Evolutionary conservation across 2,329 filamentous ascomycete species (phyloP).

Genomic region (Diaporthe capsici): DNA sequence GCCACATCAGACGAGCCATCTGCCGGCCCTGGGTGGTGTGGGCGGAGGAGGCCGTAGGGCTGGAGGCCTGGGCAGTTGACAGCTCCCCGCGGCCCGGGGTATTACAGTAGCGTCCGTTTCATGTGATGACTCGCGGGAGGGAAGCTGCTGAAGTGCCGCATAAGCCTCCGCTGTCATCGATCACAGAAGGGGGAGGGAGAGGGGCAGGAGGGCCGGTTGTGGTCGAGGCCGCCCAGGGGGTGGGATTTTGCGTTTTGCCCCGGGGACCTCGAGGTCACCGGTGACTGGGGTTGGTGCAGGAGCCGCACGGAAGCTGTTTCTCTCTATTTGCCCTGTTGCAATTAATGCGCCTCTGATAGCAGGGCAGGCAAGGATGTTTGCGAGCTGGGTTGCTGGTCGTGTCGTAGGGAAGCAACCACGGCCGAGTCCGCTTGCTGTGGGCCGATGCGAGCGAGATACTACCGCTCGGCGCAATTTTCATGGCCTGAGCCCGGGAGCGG

Average conservation of each 20-base stretch:
- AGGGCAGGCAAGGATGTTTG: background rate
- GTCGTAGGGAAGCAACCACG: background rate
- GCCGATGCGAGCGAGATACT: conserved; percentile 1
- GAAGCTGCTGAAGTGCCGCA: background rate
- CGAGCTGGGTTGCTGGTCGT: background rate
- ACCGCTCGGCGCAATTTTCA: background rate
- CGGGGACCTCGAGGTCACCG: background rate
- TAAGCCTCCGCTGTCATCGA: conserved; percentile 20
- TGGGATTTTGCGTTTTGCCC: background rate
- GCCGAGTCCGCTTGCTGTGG: background rate
- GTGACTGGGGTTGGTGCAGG: conserved; percentile 8
- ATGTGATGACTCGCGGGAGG: conserved; percentile 18
- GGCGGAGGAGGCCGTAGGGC: conserved; percentile 11
- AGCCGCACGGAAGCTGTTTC: background rate
- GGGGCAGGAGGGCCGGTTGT: background rate
- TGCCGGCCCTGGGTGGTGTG: background rate
- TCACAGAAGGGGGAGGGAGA: background rate
- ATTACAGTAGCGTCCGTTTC: conserved; percentile 11
- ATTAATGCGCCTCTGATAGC: background rate
- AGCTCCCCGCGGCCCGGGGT: conserved; percentile 2
- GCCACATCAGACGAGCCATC: background rate
- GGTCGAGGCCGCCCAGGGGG: background rate
- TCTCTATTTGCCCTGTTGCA: background rate
- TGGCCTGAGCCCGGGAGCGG: background rate
- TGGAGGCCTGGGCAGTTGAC: background rate